Base-by-base conservation (phyloP, 306 rosid genomes). In the Castanospermum australe region DNA sequence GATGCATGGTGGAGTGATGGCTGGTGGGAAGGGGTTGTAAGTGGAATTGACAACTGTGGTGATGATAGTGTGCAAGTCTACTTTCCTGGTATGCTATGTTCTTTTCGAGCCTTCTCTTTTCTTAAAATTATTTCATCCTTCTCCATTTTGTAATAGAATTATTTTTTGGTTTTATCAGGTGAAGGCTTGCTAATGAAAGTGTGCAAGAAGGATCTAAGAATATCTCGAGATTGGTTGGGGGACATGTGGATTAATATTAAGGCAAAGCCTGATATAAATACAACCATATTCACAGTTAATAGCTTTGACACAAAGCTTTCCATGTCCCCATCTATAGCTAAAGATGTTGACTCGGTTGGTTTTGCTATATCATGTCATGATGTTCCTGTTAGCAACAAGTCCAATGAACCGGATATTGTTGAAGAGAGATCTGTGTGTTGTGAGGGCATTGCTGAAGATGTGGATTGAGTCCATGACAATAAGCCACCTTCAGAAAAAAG, bases 1-100 rank as follows among this genome's bases (percentile, higher is more conserved):
- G 99, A 95, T 82, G 99, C 94, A 56, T 93, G 98, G 99, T 95
- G 99, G 99, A 93, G 99, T 44, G 99, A 95, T 78, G 99, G 99
- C 45, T 95, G 99, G 99, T 95, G 99, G 99, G 99, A 95, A 86
- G 99, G 99, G 30, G 89, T 93, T 80, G 86, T 90, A 57, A 88
- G 85, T 78, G 88, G 85, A 82, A 68, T 86, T 74, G 91, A 87
- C 10, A 41, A 82, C 79, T 52, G 82, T 8, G 66, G 77, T 17
- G 82, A 84, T 72, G 89, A 82, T 44, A 56, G 55, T 35, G 81
- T 88, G 86, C 94, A 87, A 75, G 90, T 91, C 71, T 93, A 86
- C 86, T 82, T 91, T 70, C 92, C 96, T 0, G 99, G 99, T 93
- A 89, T 13, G 89, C 73, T 81, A 52, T 63, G 33, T 64, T 24